These are phyloP conservation scores for Pichia ethanolica DNA, from an alignment of 805 yeast genomes.

Conservation along the genomic window DNA sequence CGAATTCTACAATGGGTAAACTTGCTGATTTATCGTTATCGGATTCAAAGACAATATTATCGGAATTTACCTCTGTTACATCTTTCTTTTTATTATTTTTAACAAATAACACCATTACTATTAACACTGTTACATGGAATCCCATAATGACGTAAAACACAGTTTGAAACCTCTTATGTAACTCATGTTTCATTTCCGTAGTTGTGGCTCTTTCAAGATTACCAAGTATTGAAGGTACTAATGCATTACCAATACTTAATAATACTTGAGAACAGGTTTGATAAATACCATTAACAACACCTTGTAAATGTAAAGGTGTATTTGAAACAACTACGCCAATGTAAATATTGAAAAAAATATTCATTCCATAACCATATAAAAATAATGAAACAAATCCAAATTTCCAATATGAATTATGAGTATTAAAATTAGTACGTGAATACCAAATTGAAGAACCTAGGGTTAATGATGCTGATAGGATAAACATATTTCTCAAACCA, in stretches of 20 bases:
- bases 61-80: background rate
- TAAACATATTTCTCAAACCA: constrained; percentile 18
- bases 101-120: background rate
- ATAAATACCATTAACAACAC: constrained; percentile 15
- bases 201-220: background rate
- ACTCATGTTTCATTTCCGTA: background rate
- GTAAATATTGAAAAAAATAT: constrained; percentile 30
- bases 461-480: constrained; percentile 8
- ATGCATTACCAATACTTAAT: constrained; percentile 13
- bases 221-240: constrained; percentile 14
- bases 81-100: background rate
- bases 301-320: constrained; percentile 17
- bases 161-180: constrained; percentile 7
- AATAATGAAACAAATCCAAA: constrained; percentile 20
- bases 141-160: constrained; percentile 6
- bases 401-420: constrained; percentile 18
- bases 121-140: background rate
- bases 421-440: constrained; percentile 13
- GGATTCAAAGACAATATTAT: too few relatives aligned
- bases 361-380: constrained; percentile 17
- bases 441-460: constrained; percentile 18
- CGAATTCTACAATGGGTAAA: too few relatives aligned
- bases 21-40: too few relatives aligned
- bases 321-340: constrained; percentile 23
- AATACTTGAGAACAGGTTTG: constrained; percentile 13